Evolutionary conservation across 306 rosid genomes (phyloP).

Genomic region (Prunus mongolica): DNA sequence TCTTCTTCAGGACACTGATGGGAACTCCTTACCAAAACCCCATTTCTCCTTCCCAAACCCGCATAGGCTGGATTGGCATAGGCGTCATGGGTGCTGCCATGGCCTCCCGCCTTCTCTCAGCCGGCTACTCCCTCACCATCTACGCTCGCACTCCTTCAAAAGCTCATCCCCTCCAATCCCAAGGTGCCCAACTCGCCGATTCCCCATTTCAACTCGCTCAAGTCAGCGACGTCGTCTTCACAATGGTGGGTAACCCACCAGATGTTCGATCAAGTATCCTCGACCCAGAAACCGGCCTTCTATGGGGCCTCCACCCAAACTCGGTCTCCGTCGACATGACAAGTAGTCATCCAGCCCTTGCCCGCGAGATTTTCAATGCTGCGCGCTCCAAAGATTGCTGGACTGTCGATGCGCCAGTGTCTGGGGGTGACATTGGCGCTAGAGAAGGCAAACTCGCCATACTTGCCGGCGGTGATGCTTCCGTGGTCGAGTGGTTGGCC

Average conservation of each 20-base stretch:
- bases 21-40: slow-evolving; percentile 56
- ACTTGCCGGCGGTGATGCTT: slow-evolving; percentile 56
- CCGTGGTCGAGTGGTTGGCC: slow-evolving; percentile 54
- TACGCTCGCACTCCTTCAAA: slow-evolving; percentile 76
- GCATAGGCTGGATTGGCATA: slow-evolving; percentile 73
- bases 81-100: slow-evolving; percentile 86
- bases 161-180: slow-evolving; percentile 46
- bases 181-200: slow-evolving; percentile 45
- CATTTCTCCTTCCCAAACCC: slow-evolving; percentile 42
- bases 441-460: slow-evolving; percentile 73
- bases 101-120: slow-evolving; percentile 75
- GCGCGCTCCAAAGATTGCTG: slow-evolving; percentile 45
- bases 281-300: slow-evolving; percentile 24
- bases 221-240: slow-evolving; percentile 50
- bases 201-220: slow-evolving; percentile 50
- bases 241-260: slow-evolving; percentile 71
- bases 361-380: slow-evolving; percentile 39
- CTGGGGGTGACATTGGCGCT: slow-evolving; percentile 86
- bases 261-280: slow-evolving; percentile 60
- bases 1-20: slow-evolving; percentile 3
- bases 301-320: slow-evolving; percentile 43
- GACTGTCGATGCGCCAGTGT: slow-evolving; percentile 81
- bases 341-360: slow-evolving; percentile 75
- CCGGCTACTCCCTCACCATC: slow-evolving; percentile 66
- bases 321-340: slow-evolving; percentile 63